Evolutionary conservation across 306 rosid species (phyloP).

Genomic region (Myrica gale): DNA sequence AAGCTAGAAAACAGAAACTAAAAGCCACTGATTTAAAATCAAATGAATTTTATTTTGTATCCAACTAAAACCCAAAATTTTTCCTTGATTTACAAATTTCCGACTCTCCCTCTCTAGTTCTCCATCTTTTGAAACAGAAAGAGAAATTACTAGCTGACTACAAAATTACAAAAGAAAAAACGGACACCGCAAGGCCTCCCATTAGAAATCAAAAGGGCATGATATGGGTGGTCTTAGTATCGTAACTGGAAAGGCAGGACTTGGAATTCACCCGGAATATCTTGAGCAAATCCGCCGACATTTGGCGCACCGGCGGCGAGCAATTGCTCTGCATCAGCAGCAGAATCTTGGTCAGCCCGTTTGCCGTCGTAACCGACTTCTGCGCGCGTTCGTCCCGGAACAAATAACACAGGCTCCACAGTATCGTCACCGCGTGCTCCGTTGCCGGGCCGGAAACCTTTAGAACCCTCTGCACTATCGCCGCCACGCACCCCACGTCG

Average conservation of each 20-base stretch:
- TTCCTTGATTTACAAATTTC: constrained; percentile 50
- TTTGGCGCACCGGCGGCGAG: constrained; percentile 60
- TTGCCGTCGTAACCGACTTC: constrained; percentile 63
- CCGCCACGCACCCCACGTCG: constrained; percentile 48
- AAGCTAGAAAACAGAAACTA: not conserved
- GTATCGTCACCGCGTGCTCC: constrained; percentile 78
- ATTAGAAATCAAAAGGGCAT: constrained; percentile 66
- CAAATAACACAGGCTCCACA: constrained; percentile 84
- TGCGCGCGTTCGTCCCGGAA: constrained; percentile 67
- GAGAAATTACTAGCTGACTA: not conserved
- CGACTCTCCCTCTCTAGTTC: not conserved
- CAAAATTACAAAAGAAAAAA: not conserved
- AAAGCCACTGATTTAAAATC: not conserved
- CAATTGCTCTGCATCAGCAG: constrained; percentile 93
- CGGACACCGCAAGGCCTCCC: too few species aligned
- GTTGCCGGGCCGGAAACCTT: constrained; percentile 69
- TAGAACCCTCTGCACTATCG: constrained; percentile 59
- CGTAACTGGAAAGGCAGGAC: constrained; percentile 65
- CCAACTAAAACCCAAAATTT: constrained; percentile 58
- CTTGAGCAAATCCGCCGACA: constrained; percentile 81
- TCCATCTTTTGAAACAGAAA: constrained; percentile 6
- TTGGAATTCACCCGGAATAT: constrained; percentile 67
- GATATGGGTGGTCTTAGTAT: constrained; percentile 83
- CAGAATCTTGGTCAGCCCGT: constrained; percentile 78
- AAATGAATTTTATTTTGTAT: constrained; percentile 41